These are phyloP conservation scores for Phialemoniopsis sp. DNA, from an alignment of 2,329 filamentous ascomycete genomes.

Conservation along the genomic window DNA sequence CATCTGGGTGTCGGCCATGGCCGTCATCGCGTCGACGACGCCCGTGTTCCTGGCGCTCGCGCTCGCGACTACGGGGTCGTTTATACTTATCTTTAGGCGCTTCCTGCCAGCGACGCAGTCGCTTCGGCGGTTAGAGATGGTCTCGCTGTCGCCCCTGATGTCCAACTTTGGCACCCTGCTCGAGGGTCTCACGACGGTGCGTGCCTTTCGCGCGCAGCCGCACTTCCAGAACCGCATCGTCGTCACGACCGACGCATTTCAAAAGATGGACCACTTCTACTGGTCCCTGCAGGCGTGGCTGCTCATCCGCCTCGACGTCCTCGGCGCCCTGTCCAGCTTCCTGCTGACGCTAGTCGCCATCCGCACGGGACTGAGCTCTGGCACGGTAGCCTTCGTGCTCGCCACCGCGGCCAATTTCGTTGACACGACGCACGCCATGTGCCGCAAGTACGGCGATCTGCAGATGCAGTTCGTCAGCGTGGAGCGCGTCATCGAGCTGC, in stretches of 20 bases:
- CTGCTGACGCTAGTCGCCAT: slow-evolving; percentile 70
- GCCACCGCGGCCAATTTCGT: slow-evolving; percentile 69
- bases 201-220: slow-evolving; percentile 73
- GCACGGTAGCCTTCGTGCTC: slow-evolving; percentile 79
- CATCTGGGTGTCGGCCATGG: slow-evolving; percentile 66
- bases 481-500: slow-evolving; percentile 77
- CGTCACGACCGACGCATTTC: slow-evolving; percentile 78
- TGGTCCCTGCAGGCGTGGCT: slow-evolving; percentile 87
- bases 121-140: slow-evolving; percentile 81
- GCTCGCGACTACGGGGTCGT: slow-evolving; percentile 59
- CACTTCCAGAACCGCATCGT: slow-evolving; percentile 81
- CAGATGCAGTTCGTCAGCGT: slow-evolving; percentile 93
- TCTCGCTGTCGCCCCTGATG: slow-evolving; percentile 82
- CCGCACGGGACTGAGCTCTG: slow-evolving; percentile 69
- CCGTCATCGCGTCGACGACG: slow-evolving; percentile 76
- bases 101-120: slow-evolving; percentile 84
- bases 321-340: slow-evolving; percentile 72
- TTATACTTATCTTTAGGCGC: slow-evolving; percentile 68
- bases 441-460: slow-evolving; percentile 75
- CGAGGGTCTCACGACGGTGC: slow-evolving; percentile 81
- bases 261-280: slow-evolving; percentile 95
- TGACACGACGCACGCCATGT: slow-evolving; percentile 66
- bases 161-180: slow-evolving; percentile 88
- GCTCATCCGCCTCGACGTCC: slow-evolving; percentile 69
- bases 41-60: slow-evolving; percentile 74